Evolutionary conservation across 2,329 filamentous ascomycete species (phyloP).

Genomic region (Verticillium klebahnii): DNA sequence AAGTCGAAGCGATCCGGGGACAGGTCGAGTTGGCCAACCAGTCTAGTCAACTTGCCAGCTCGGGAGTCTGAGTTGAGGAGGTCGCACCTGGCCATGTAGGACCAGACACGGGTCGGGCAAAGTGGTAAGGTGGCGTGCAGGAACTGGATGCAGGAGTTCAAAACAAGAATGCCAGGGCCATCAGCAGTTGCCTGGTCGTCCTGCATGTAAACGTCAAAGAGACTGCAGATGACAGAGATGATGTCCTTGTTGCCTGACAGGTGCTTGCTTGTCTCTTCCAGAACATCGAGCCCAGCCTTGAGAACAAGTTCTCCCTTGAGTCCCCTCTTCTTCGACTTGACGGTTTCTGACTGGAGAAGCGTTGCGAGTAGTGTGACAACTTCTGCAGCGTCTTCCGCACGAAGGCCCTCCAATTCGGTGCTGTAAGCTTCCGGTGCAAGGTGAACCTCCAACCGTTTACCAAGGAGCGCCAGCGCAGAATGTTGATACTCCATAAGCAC

Average conservation of each 20-base stretch:
- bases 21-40: slow-evolving; percentile 80
- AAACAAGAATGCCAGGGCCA: slow-evolving; percentile 60
- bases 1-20: slow-evolving; percentile 73
- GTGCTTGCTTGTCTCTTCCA: slow-evolving; percentile 53
- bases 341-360: slow-evolving; percentile 52
- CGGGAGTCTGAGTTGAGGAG: slow-evolving; percentile 73
- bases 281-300: slow-evolving; percentile 39
- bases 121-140: slow-evolving; percentile 66
- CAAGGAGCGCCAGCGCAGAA: slow-evolving; percentile 75
- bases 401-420: slow-evolving; percentile 47
- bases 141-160: slow-evolving; percentile 73
- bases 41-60: slow-evolving; percentile 69
- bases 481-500: slow-evolving; percentile 75
- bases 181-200: slow-evolving; percentile 53
- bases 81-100: slow-evolving; percentile 76
- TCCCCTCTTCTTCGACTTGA: slow-evolving; percentile 24
- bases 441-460: slow-evolving; percentile 68
- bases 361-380: slow-evolving; percentile 70
- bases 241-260: slow-evolving; percentile 64
- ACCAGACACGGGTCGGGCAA: slow-evolving; percentile 85
- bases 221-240: slow-evolving; percentile 74
- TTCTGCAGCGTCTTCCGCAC: slow-evolving; percentile 63
- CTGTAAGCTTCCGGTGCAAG: slow-evolving; percentile 51
- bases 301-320: slow-evolving; percentile 11
- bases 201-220: slow-evolving; percentile 69